phyloP scores from a whole-genome alignment of 768 basidiomycete genomes.

The Trichaptum fuscoviolaceum region DNA sequence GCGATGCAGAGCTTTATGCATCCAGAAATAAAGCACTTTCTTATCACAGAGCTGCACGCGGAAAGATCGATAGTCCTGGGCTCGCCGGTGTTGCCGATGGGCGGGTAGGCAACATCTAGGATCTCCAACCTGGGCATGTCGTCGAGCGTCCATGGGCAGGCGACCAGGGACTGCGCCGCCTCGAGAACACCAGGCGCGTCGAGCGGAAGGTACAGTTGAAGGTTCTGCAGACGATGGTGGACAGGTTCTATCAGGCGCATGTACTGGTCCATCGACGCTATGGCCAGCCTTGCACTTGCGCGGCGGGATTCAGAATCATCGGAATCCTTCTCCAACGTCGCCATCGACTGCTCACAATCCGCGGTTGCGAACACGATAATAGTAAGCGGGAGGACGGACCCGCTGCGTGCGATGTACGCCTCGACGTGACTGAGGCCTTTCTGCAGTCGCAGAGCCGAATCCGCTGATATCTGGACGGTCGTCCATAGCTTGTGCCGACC shows the following conservation, averaged over 20 bases:
- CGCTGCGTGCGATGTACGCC: too few relatives aligned
- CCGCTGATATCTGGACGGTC: too few relatives aligned
- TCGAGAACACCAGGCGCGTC: background rate
- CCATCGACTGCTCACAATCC: too few relatives aligned
- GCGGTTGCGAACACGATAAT: too few relatives aligned
- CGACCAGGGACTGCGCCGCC: too few relatives aligned
- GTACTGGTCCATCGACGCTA: background rate
- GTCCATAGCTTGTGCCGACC: too few relatives aligned
- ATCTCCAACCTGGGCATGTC: background rate
- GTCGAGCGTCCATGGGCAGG: background rate
- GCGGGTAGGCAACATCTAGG: background rate
- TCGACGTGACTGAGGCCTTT: too few relatives aligned
- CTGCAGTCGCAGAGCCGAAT: too few relatives aligned
- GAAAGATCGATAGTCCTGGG: background rate
- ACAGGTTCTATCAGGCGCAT: background rate
- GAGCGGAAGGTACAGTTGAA: background rate
- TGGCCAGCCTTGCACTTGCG: too few relatives aligned
- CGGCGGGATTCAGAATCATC: too few relatives aligned
- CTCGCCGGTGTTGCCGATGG: background rate
- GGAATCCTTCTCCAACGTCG: too few relatives aligned
- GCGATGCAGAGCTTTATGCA: background rate
- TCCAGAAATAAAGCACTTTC: background rate
- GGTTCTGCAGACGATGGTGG: background rate
- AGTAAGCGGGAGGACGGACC: too few relatives aligned
- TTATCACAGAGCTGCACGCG: background rate